Percentiles rank a stretch among this genome's conserved stretches.
Conservation (phyloP, 2,329 filamentous ascomycete species). For the Colletotrichum tropicale region DNA sequence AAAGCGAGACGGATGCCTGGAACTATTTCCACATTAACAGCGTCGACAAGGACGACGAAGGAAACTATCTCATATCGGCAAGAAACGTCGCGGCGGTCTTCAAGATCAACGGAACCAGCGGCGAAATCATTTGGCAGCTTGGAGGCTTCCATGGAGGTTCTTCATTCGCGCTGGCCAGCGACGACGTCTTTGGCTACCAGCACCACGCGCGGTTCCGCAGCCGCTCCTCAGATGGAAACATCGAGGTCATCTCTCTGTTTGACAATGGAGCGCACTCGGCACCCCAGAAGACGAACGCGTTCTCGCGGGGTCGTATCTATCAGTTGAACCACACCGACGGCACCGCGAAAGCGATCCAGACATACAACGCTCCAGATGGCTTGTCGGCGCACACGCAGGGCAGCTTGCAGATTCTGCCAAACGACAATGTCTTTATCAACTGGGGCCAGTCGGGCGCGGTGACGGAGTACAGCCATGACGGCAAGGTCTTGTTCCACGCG, state of each 20-base stretch:
- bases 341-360: not conserved
- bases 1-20: slow-evolving; percentile 36
- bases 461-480: not conserved
- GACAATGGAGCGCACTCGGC: not conserved
- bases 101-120: slow-evolving; percentile 49
- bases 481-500: not conserved
- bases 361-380: not conserved
- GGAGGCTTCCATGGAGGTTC: slow-evolving; percentile 38
- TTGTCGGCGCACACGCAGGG: not conserved
- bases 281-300: not conserved
- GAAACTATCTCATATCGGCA: slow-evolving; percentile 30
- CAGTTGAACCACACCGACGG: not conserved
- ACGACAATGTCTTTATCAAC: not conserved
- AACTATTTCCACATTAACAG: slow-evolving; percentile 36
- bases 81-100: slow-evolving; percentile 42
- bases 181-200: not conserved
- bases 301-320: not conserved
- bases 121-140: slow-evolving; percentile 57
- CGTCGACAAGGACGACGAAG: slow-evolving; percentile 38
- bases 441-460: not conserved
- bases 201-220: not conserved
- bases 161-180: not conserved
- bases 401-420: not conserved
- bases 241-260: not conserved
- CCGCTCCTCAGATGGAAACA: not conserved